These are phyloP conservation scores for Beauveria brongniartii DNA, from an alignment of 2,329 filamentous ascomycete genomes.

Conservation along the genomic window DNA sequence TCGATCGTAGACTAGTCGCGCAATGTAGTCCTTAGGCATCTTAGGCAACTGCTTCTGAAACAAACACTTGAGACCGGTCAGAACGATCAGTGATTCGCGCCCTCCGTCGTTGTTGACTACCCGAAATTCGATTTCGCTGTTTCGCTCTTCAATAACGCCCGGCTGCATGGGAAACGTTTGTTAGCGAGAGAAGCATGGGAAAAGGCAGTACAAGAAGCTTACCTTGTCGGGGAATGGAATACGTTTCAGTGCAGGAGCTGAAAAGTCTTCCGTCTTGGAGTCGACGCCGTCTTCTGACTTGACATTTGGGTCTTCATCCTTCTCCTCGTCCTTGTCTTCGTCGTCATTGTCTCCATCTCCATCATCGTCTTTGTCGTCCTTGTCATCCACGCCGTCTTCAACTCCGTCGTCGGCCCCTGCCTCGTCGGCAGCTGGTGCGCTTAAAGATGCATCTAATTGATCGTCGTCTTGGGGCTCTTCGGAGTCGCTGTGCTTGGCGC, in stretches of 20 bases:
- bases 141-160: constrained; percentile 86
- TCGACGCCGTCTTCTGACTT: constrained; percentile 4
- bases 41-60: constrained; percentile 98
- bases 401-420: background rate
- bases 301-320: background rate
- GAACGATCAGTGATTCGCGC: constrained; percentile 82
- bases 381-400: background rate
- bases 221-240: constrained; percentile 90
- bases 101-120: constrained; percentile 95
- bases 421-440: background rate
- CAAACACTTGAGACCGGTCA: constrained; percentile 93
- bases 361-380: constrained; percentile 4
- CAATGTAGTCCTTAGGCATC: constrained; percentile 99
- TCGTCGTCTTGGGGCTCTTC: constrained; percentile 9
- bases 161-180: constrained; percentile 40
- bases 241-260: constrained; percentile 40
- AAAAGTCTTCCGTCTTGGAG: constrained; percentile 34
- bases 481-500: constrained; percentile 47
- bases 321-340: background rate
- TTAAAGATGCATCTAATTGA: background rate
- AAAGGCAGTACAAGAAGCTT: constrained; percentile 13
- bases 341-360: background rate
- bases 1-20: constrained; percentile 91
- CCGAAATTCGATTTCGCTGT: constrained; percentile 90
- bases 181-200: background rate